A percentile compares a stretch with the other conserved stretches of the same genome.
Evolutionary conservation across 805 yeast species (phyloP).

Genomic region (Yamadazyma philogaea): DNA sequence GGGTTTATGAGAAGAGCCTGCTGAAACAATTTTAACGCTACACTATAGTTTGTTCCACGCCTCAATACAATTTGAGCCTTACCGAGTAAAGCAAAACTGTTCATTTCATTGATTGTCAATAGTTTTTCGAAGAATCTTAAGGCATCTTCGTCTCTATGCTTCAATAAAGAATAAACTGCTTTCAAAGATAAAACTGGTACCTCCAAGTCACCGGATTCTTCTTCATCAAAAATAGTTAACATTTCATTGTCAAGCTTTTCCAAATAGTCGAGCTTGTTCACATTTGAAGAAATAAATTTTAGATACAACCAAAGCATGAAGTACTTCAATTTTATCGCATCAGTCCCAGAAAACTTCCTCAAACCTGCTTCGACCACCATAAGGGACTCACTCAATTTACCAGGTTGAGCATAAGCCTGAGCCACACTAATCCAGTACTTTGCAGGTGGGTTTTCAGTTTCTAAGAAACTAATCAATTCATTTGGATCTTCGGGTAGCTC

Average conservation of each 20-base stretch:
- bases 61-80: constrained; percentile 78
- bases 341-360: constrained; percentile 36
- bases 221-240: constrained; percentile 5
- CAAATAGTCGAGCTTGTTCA: constrained; percentile 23
- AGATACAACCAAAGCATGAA: constrained; percentile 71
- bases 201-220: constrained; percentile 3
- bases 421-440: constrained; percentile 86
- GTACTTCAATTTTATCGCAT: constrained; percentile 55
- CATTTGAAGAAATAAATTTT: constrained; percentile 29
- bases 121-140: constrained; percentile 64
- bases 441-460: constrained; percentile 72
- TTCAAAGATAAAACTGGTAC: constrained; percentile 25
- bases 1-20: constrained; percentile 77
- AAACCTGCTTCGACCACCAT: constrained; percentile 60
- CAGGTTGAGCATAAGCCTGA: constrained; percentile 68
- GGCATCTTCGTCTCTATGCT: constrained; percentile 68
- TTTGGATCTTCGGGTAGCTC: constrained; percentile 89
- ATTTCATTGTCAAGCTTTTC: constrained; percentile 10
- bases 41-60: constrained; percentile 62
- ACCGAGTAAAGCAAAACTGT: constrained; percentile 74
- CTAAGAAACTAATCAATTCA: constrained; percentile 73
- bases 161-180: constrained; percentile 59
- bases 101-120: constrained; percentile 51
- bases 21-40: constrained; percentile 80
- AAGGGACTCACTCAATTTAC: constrained; percentile 57